phyloP scores from a whole-genome alignment of 805 yeast species.

The Blastobotrys chiropterorum region DNA sequence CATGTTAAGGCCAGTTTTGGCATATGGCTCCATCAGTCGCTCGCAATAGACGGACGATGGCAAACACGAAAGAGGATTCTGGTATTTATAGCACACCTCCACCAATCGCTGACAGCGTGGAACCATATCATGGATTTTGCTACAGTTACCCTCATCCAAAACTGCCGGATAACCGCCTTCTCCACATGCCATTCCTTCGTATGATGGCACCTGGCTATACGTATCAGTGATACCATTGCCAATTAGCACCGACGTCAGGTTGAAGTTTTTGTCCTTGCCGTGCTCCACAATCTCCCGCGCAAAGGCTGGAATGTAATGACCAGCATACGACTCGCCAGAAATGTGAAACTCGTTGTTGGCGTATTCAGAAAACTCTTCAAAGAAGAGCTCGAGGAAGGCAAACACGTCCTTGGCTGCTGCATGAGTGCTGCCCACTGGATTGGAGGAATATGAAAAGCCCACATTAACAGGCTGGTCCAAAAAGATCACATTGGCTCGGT shows the following conservation, averaged over 20 bases:
- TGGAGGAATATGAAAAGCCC: slow-evolving; percentile 65
- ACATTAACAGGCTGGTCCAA: slow-evolving; percentile 87
- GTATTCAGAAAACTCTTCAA: slow-evolving; percentile 62
- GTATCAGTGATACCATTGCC: slow-evolving; percentile 93
- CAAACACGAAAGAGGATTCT: slow-evolving; percentile 72
- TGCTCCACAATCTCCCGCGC: slow-evolving; percentile 74
- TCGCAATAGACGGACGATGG: slow-evolving; percentile 89
- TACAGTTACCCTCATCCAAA: slow-evolving; percentile 70
- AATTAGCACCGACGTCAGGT: slow-evolving; percentile 70
- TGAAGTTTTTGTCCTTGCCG: slow-evolving; percentile 46
- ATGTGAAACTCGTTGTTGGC: slow-evolving; percentile 61
- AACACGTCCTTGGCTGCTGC: slow-evolving; percentile 82
- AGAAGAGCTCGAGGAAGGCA: slow-evolving; percentile 73
- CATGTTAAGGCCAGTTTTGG: slow-evolving; percentile 74
- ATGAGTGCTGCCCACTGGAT: slow-evolving; percentile 59
- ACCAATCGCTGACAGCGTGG: slow-evolving; percentile 72
- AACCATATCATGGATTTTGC: slow-evolving; percentile 52
- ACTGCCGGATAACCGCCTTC: slow-evolving; percentile 79
- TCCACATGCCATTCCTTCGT: slow-evolving; percentile 94
- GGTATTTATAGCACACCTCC: slow-evolving; percentile 63
- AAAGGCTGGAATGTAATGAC: slow-evolving; percentile 87
- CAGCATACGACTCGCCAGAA: slow-evolving; percentile 88
- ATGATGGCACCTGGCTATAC: slow-evolving; percentile 66
- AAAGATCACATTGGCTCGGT: slow-evolving; percentile 77
- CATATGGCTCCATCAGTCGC: slow-evolving; percentile 66